Base-by-base conservation (phyloP, 2,329 filamentous ascomycete genomes). In the Cryphonectria japonica region DNA sequence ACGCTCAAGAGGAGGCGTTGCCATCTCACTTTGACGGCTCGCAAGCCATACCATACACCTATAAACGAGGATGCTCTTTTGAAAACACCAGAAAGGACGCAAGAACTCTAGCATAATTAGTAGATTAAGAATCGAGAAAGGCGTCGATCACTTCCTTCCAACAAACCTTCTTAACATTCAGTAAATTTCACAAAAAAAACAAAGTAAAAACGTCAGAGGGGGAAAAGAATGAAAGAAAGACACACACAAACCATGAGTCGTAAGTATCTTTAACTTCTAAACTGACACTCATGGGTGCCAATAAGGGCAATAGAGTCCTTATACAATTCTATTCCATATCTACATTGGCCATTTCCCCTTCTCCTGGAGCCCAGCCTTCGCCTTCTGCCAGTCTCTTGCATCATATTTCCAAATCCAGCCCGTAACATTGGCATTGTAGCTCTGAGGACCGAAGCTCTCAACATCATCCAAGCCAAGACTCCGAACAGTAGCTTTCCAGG, bases 381-480 rank as follows among this genome's bases (percentile, higher is more conserved):
- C 34, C 50, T 43, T 59, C 65, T n/a, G 50, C 65, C 65, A 67
- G 34, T 67, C 65, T 9, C 29, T 37, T 14, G n/a, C 52, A 59
- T 41, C 26, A 22, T 59, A 67, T 22, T 59, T 57, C 65, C 65
- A 67, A 4, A 41, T 16, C 50, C 50, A 67, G 32, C 65, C 65
- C 6, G 22, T 11, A 8, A 67, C 4, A 4, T 67, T 60, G 1
- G 52, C 50, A 43, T 67, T 37, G 3, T 41, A 67, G 19, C 65
- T 67, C 8, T 59, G 50, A 1, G 65, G 65, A 19, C 50, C 50
- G 41, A 57, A 59, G 26, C 34, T 41, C 32, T 66, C 64, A 22
- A 66, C 54, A 4, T 41, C 34, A 13, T 22, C 11, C 13, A 66
- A 32, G 29, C 64, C 64, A 6, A 66, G 22, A n/a, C 22, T 39